These are phyloP conservation scores for Boletus sp. DNA, from an alignment of 768 basidiomycete genomes.

Conservation along the genomic window DNA sequence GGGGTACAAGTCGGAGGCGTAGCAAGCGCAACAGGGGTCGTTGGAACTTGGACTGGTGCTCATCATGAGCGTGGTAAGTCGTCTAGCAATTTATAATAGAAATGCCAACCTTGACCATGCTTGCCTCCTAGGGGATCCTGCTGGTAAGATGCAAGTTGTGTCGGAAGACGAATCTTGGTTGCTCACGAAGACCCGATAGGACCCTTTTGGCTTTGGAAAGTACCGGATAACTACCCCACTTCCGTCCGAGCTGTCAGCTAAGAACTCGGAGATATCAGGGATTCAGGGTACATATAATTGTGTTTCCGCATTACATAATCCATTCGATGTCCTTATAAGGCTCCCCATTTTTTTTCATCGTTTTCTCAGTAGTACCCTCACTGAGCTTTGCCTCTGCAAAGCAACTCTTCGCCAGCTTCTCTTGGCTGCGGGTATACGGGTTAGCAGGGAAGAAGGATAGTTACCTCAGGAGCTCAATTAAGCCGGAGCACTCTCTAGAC, in stretches of 20 bases:
- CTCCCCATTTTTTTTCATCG: background rate
- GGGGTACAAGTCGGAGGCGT: conserved; percentile 66
- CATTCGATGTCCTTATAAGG: background rate
- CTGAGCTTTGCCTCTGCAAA: conserved; percentile 33
- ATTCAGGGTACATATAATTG: background rate
- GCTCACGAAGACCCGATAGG: conserved; percentile 36
- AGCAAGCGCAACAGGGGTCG: conserved; percentile 63
- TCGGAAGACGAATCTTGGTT: background rate
- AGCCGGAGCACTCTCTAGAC: conserved; percentile 70
- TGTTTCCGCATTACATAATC: conserved; percentile 17
- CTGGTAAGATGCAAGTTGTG: conserved; percentile 43
- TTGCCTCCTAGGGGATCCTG: conserved; percentile 54
- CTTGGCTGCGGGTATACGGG: conserved; percentile 53
- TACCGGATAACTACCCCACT: conserved; percentile 37
- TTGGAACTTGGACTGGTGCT: conserved; percentile 68
- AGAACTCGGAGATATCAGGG: background rate
- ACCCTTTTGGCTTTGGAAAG: conserved; percentile 75
- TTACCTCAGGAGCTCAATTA: conserved; percentile 58
- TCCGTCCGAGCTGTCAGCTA: conserved; percentile 30
- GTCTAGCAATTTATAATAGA: background rate
- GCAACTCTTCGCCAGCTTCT: conserved; percentile 54
- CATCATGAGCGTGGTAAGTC: conserved; percentile 51
- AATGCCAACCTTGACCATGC: background rate
- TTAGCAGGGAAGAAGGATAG: conserved; percentile 43
- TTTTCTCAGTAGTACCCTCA: conserved; percentile 15